Conservation (phyloP, 805 yeast genomes). For the Kuraishia cidri region DNA sequence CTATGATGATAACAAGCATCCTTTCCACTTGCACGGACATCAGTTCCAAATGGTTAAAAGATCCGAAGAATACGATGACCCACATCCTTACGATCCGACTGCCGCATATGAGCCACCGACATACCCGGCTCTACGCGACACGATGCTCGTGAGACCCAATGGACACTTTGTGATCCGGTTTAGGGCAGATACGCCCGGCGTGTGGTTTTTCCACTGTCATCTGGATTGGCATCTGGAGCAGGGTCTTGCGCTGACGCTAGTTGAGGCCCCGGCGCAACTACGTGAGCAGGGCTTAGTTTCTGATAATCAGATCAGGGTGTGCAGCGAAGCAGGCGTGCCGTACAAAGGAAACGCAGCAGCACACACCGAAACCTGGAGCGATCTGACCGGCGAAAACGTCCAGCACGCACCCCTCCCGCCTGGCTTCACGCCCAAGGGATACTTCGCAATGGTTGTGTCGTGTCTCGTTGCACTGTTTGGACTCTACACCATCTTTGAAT, state of each 20-base stretch:
- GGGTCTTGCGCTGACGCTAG: constrained; percentile 73
- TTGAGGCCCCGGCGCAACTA: constrained; percentile 59
- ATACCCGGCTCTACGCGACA: constrained; percentile 61
- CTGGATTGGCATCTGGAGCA: constrained; percentile 97
- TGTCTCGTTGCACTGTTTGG: constrained; percentile 53
- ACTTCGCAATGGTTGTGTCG: constrained; percentile 49
- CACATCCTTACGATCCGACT: constrained; percentile 38
- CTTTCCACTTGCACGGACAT: constrained; percentile 76
- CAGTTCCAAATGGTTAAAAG: constrained; percentile 53
- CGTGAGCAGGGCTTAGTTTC: constrained; percentile 24
- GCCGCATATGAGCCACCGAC: constrained; percentile 34
- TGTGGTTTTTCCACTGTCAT: constrained; percentile 98
- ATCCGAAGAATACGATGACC: constrained; percentile 38
- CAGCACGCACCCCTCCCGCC: constrained; percentile 58
- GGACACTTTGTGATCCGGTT: constrained; percentile 67
- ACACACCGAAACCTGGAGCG: constrained; percentile 34
- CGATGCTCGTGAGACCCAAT: constrained; percentile 56
- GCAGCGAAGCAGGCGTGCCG: constrained; percentile 36
- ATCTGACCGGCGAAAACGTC: constrained; percentile 48
- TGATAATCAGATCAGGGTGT: constrained; percentile 37
- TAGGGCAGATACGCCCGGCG: constrained; percentile 88
- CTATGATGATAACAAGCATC: constrained; percentile 71
- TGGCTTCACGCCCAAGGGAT: constrained; percentile 68
- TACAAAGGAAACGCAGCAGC: constrained; percentile 67
- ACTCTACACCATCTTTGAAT: constrained; percentile 45